Conservation (phyloP, 306 rosid genomes). For the Prinsepia uniflora region DNA sequence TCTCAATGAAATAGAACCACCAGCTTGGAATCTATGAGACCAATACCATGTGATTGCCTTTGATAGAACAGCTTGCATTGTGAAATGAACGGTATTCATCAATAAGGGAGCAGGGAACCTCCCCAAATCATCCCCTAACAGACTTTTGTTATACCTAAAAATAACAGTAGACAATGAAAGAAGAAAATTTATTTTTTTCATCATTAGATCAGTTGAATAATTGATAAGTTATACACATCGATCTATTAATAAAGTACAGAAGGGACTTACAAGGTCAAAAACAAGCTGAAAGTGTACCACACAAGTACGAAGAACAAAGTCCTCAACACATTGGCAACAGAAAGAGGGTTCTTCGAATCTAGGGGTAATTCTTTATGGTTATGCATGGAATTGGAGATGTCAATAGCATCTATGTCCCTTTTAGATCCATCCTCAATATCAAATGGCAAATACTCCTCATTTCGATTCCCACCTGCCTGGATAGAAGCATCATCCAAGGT, state of each 20-base stretch:
- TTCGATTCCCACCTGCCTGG: conserved; percentile 39
- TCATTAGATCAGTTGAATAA: conserved; percentile 15
- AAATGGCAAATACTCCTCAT: conserved; percentile 56
- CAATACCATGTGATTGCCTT: conserved; percentile 80
- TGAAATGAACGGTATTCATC: conserved; percentile 85
- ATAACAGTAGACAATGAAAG: conserved; percentile 27
- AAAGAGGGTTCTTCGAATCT: conserved; percentile 37
- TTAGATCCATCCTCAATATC: conserved; percentile 54
- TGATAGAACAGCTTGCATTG: conserved; percentile 88
- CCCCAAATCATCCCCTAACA: conserved; percentile 89
- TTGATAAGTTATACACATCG: neutral
- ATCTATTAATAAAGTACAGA: conserved; percentile 19
- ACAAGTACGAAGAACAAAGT: conserved; percentile 73
- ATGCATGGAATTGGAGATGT: conserved; percentile 30
- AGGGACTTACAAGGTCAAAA: conserved; percentile 89
- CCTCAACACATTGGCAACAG: conserved; percentile 57
- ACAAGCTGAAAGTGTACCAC: conserved; percentile 92
- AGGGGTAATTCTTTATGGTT: conserved; percentile 29
- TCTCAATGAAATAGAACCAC: conserved; percentile 80
- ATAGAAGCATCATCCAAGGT: conserved; percentile 46
- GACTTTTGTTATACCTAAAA: conserved; percentile 86
- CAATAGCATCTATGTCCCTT: conserved; percentile 33
- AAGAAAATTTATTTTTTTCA: neutral
- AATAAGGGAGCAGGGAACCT: conserved; percentile 92
- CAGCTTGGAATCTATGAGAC: conserved; percentile 65